Conservation (phyloP, 2,329 filamentous ascomycete species). For the Colletotrichum sp. region DNA sequence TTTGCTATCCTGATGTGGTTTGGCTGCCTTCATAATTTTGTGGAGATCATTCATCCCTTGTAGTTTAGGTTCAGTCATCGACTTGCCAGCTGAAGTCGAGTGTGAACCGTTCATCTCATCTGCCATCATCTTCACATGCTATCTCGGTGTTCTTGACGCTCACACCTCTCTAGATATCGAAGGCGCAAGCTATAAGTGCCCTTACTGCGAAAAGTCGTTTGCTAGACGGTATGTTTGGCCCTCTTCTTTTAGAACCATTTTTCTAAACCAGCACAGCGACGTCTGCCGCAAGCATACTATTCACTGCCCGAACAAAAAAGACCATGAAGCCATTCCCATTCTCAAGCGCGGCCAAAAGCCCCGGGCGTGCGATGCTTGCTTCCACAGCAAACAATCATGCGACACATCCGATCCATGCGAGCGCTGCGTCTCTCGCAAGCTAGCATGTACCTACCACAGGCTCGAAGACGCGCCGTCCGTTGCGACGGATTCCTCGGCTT, state of each 20-base stretch:
- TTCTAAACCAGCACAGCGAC: slow-evolving; percentile 9
- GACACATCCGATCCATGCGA: slow-evolving; percentile 28
- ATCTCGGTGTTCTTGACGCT: neutral
- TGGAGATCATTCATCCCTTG: neutral
- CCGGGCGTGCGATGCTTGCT: slow-evolving; percentile 31
- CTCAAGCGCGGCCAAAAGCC: slow-evolving; percentile 31
- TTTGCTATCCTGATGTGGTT: neutral
- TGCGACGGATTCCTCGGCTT: neutral
- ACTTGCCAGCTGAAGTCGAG: neutral
- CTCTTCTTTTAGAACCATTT: neutral
- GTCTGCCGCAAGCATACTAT: slow-evolving; percentile 31
- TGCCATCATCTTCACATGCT: neutral
- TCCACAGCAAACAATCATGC: slow-evolving; percentile 31
- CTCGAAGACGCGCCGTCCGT: neutral
- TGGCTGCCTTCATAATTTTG: neutral
- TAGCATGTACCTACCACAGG: slow-evolving; percentile 25
- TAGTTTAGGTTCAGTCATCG: neutral
- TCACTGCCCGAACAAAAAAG: slow-evolving; percentile 23
- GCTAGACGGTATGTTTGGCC: slow-evolving; percentile 19
- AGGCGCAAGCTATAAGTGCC: slow-evolving; percentile 18
- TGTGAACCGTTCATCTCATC: neutral
- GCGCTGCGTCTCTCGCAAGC: slow-evolving; percentile 25
- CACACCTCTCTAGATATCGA: slow-evolving; percentile 4
- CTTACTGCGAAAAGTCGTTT: slow-evolving; percentile 25
- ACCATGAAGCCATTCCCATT: slow-evolving; percentile 16